Evolutionary conservation across 1,284 basidiomycete species (phyloP).

Genomic region (Ganoderma sinense): DNA sequence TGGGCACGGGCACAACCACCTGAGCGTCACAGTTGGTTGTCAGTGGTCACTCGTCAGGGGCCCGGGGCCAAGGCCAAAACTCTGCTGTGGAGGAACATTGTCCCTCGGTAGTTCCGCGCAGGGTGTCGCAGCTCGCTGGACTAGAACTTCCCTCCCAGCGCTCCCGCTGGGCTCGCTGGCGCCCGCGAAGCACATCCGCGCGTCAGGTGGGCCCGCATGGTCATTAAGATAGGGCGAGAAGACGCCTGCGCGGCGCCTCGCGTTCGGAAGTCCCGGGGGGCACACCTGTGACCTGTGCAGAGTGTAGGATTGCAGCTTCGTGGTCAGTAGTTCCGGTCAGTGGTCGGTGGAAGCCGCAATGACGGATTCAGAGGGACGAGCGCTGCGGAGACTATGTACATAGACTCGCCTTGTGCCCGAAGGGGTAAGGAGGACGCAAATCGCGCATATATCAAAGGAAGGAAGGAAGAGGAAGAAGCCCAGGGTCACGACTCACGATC

Average conservation of each 20-base stretch:
- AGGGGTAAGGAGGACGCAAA: background rate
- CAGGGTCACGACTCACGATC: background rate
- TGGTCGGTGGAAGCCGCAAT: background rate
- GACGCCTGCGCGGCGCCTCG: background rate
- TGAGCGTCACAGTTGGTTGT: background rate
- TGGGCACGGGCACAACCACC: background rate
- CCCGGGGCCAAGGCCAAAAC: too few relatives aligned
- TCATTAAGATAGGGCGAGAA: background rate
- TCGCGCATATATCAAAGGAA: background rate
- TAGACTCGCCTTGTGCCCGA: constrained; percentile 2
- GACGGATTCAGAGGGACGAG: background rate
- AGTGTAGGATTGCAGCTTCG: too few relatives aligned
- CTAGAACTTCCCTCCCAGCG: constrained; percentile 16
- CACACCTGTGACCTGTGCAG: background rate
- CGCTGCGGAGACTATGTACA: background rate
- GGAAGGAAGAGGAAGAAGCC: too few relatives aligned
- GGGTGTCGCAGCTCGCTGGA: constrained; percentile 10
- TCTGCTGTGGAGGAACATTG: background rate
- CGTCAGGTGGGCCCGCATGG: background rate
- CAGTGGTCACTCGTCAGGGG: background rate
- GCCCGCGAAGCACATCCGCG: background rate
- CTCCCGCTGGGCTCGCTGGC: background rate
- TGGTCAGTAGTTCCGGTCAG: too few relatives aligned
- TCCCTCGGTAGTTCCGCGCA: background rate
- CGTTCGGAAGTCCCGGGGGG: background rate